A percentile compares a stretch with the other conserved stretches of the same genome.
phyloP scores from a whole-genome alignment of 2,329 filamentous ascomycete species.

The Sclerotinia spermophila region DNA sequence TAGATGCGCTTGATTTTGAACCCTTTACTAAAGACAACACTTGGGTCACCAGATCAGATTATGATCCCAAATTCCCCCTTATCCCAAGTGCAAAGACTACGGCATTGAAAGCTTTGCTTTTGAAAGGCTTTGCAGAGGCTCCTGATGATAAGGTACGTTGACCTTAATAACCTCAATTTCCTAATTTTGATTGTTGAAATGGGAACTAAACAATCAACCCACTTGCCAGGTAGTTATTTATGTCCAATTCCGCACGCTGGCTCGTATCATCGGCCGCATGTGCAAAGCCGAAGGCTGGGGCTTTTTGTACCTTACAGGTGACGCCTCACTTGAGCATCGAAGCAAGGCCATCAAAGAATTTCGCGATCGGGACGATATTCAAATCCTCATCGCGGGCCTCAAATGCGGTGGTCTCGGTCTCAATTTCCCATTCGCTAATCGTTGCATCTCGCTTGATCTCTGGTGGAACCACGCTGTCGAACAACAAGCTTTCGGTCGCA shows the following conservation, averaged over 20 bases:
- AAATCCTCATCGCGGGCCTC: constrained; percentile 53
- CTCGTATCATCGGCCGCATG: constrained; percentile 48
- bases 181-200: background rate
- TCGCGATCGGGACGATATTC: constrained; percentile 37
- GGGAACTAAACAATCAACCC: background rate
- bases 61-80: constrained; percentile 27
- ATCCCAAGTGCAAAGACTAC: constrained; percentile 42
- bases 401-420: constrained; percentile 52
- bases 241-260: constrained; percentile 54
- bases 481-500: constrained; percentile 58
- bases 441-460: constrained; percentile 41
- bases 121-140: constrained; percentile 43
- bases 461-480: constrained; percentile 45
- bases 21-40: constrained; percentile 26
- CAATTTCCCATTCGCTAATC: constrained; percentile 55
- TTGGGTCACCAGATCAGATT: constrained; percentile 31
- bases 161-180: background rate
- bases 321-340: constrained; percentile 44
- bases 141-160: constrained; percentile 44
- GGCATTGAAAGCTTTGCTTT: constrained; percentile 37
- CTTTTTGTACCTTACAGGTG: constrained; percentile 44
- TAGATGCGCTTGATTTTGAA: constrained; percentile 31
- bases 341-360: constrained; percentile 48
- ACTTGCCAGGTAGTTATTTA: constrained; percentile 47
- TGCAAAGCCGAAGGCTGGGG: constrained; percentile 49